These are phyloP conservation scores for Clarireedia sp. DNA, from an alignment of 2,329 filamentous ascomycete genomes.

Conservation along the genomic window DNA sequence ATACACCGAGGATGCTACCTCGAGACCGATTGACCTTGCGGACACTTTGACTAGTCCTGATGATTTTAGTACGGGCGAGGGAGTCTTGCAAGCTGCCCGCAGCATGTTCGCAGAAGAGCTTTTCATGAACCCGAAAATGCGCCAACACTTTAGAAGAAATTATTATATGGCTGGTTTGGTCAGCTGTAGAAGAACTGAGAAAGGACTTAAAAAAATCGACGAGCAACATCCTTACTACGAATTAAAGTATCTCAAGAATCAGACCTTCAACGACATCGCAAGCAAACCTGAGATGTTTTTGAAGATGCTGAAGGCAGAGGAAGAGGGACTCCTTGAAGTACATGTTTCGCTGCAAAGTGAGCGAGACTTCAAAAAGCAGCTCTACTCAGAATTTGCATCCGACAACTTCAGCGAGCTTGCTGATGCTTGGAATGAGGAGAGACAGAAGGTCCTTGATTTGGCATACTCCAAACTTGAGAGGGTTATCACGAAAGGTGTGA, in stretches of 20 bases:
- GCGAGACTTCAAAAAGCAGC: conserved; percentile 64
- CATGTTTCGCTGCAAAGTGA: conserved; percentile 69
- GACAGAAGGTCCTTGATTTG: conserved; percentile 73
- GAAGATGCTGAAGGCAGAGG: conserved; percentile 95
- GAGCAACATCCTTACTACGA: conserved; percentile 96
- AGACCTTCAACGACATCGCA: conserved; percentile 74
- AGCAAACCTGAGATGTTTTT: conserved; percentile 82
- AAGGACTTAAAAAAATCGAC: conserved; percentile 86
- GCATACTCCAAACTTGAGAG: conserved; percentile 76
- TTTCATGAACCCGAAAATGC: conserved; percentile 77
- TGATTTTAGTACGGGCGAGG: conserved; percentile 67
- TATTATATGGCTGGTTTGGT: conserved; percentile 81
- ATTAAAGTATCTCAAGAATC: conserved; percentile 90
- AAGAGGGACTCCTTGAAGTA: conserved; percentile 86
- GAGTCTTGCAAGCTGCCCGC: conserved; percentile 72
- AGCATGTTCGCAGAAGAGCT: conserved; percentile 89
- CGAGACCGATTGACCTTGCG: conserved; percentile 77
- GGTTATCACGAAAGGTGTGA: conserved; percentile 83
- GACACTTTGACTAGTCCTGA: conserved; percentile 65
- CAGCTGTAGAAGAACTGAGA: conserved; percentile 85
- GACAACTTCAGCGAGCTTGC: conserved; percentile 94
- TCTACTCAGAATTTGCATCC: conserved; percentile 80
- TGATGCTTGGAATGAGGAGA: conserved; percentile 87
- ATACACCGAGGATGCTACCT: conserved; percentile 75
- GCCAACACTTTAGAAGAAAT: conserved; percentile 73